These are phyloP conservation scores for Saussurea involucrata DNA, from an alignment of 129 eudicot genomes.

Conservation along the genomic window DNA sequence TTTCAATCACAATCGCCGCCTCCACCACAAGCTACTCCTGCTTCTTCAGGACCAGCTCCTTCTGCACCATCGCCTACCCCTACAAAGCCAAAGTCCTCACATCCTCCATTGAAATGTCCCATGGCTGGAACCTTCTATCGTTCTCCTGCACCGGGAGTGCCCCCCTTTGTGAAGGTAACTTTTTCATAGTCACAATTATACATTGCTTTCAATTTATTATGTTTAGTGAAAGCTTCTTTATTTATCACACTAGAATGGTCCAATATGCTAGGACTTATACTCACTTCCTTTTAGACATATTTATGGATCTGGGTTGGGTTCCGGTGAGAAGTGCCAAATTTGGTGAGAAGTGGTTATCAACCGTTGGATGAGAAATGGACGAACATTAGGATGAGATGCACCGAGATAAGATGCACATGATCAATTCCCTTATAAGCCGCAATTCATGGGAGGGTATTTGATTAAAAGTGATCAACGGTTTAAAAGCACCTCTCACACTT, in stretches of 20 bases:
- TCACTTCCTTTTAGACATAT: not conserved
- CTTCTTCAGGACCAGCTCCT: conserved; percentile 29
- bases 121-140: conserved; percentile 92
- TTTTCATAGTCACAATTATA: not conserved
- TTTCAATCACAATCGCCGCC: conserved; percentile 43
- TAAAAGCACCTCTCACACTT: too few relatives aligned
- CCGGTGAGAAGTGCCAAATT: too few relatives aligned
- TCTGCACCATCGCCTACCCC: conserved; percentile 42
- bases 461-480: too few relatives aligned
- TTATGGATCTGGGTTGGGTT: too few relatives aligned
- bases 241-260: not conserved
- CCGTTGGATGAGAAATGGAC: too few relatives aligned
- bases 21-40: conserved; percentile 26
- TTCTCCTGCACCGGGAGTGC: conserved; percentile 79
- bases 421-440: too few relatives aligned
- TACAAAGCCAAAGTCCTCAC: conserved; percentile 48
- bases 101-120: conserved; percentile 74
- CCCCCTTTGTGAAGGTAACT: conserved; percentile 75
- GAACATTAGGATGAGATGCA: too few relatives aligned
- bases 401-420: too few relatives aligned
- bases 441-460: too few relatives aligned
- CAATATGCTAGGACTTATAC: not conserved
- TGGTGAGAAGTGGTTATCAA: too few relatives aligned
- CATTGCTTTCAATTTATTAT: not conserved
- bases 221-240: not conserved